Evolutionary conservation across 257 asterid genomes (phyloP), one percentile per base, ranked within the genome.

Genomic region (Prunella vulgaris): DNA sequence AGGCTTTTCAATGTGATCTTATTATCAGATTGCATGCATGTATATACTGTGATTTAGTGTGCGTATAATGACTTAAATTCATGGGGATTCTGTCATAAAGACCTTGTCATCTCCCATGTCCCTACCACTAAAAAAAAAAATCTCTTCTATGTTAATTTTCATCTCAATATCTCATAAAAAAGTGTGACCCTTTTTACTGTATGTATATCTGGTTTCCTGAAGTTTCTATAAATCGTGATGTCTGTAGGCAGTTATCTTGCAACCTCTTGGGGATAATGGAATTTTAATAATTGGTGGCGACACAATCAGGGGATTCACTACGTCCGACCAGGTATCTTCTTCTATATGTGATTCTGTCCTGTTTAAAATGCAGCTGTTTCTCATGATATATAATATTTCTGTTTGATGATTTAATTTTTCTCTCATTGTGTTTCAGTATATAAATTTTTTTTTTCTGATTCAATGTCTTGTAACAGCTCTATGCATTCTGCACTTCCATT

Each of bases 231-330:
- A 35, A 48, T 35, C 33, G 6, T 51, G 56, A 18, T 54, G 30
- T 71, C 57, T 56, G 74, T 70, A 92, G 98, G 95, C 99, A 13
- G 97, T 87, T 62, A 93, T 93, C 75, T 80, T 93, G 90, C 99
- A 90, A 76, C 99, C 97, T 20, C 84, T 93, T 61, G 97, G 93
- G 64, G 89, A 86, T 42, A 82, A 82, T 71, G 99, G 96, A 77
- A 75, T 93, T 65, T 92, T 94, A 60, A 74, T 90, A 69, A 75
- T 93, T 63, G 97, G 99, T n/a, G 97, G 97, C 17, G 87, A 93
- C 80, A 87, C 85, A 42, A 85, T 93, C 37, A 79, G 97, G 76
- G 99, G 99, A 74, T 93, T 93, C 80, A 83, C 94, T 68, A 65
- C 87, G 66, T 87, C 96, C 5, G 99, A 93, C 83, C 99, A 93